Base-by-base conservation (phyloP, 2,329 filamentous ascomycete species). In the Fusarium nodosum region DNA sequence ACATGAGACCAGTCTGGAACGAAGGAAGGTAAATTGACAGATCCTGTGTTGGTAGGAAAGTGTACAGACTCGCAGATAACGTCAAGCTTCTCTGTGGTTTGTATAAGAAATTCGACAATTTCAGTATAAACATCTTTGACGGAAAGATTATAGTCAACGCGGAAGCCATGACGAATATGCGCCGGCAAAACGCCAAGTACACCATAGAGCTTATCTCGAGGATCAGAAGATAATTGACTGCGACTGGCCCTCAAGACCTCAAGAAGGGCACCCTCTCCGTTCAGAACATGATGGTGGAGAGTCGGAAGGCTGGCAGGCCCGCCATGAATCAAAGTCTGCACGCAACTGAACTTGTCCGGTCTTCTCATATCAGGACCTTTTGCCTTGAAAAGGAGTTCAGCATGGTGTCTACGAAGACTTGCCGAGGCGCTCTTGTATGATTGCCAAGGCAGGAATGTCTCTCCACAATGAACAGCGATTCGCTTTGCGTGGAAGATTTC, bases 1-100 rank as follows among this genome's bases (percentile, higher is more conserved):
- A 61, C 20, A 22, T 68, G 60, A 1, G 66, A 68, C 66, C 66
- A 68, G 42, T 68, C 66, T 1, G 66, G 66, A 13, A 68, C 60
- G 15, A 68, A 68, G 0, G 66, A 60, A 1, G 66, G 66, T 2
- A 68, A 10, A 7, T 60, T 65, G 3, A 38, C 20, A 3, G 64
- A 55, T n/a, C 59, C 64, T 2, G 38, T 54, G 1, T 61, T 51
- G 3, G 52, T 28, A 2, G 66, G 66, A 4, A 66, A 68, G 9
- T 68, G 60, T 2, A 69, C 38, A 1, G 65, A 48, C 18, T 68
- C 66, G 10, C 65, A 61, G 11, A 68, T 69, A 3, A 68, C 39
- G 4, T 68, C 66, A 0, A 68, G 20, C 1, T 24, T 60, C 20
- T 65, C 48, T 0, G 65, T 68, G 0, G 50, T 68, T 10, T 68